Base-by-base conservation (phyloP, 2,329 filamentous ascomycete species). In the Pseudogymnoascus sp. region DNA sequence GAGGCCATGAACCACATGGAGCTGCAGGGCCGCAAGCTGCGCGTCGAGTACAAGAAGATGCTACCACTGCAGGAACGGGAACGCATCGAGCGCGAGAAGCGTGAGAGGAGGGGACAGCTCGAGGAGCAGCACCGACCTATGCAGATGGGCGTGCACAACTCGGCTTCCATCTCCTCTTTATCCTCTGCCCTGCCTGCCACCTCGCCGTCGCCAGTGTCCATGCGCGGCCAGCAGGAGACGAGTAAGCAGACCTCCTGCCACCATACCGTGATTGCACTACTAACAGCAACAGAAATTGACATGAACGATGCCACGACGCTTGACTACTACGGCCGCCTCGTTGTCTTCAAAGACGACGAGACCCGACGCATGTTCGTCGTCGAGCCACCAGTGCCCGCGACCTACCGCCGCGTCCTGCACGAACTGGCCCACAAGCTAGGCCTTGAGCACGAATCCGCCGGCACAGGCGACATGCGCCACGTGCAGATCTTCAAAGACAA, bases 31-130 rank as follows among this genome's bases (percentile, higher is more conserved):
- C 85, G 94, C 65, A 97, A 97, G 78, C 79, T 99, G 68, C 84
- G 94, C 58, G 94, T 99, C 25, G 94, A 99, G 76, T 99, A 97
- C 79, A 99, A 99, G 82, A 97, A 97, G 79, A 97, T 99, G 94
- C 84, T 99, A 4, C 94, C 94, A 0, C 85, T 95, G 67, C 91
- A 92, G 33, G 94, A 97, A 76, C 85, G 94, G 60, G 94, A 99
- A 76, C 85, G 94, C 41, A 97, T 99, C 68, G 94, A 99, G 75
- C 85, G 94, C 5, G 94, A 97, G 77, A 99, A 97, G 84, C 85
- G 94, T 63, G 93, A 97, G 78, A 90, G 94, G 69, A 87, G 94
- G 60, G 94, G 94, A 58, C 94, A 99, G 76, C 83, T 99, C 11
- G 92, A 99, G 75, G 94, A 99, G 76, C 94, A 99, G 75, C 94